Evolutionary conservation across 2,329 filamentous ascomycete genomes (phyloP).

Genomic region (Trichoderma arundinaceum): DNA sequence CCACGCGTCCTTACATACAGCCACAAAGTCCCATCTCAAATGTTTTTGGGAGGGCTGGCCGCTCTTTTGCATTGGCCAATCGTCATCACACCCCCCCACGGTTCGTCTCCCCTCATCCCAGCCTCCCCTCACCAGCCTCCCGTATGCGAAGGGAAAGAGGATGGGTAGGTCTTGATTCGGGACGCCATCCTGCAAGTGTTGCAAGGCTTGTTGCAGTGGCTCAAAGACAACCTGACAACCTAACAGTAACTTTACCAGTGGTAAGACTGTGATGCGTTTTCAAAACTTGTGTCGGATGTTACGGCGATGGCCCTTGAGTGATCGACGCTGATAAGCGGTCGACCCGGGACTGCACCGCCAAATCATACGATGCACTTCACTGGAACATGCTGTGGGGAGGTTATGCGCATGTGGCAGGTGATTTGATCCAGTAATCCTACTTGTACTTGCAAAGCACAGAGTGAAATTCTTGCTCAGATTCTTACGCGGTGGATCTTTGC

Average conservation of each 20-base stretch:
- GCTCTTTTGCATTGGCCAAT: constrained; percentile 30
- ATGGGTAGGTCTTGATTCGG: constrained; percentile 1
- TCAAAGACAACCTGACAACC: background rate
- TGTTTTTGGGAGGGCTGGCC: background rate
- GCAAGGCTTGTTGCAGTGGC: constrained; percentile 9
- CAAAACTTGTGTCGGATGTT: constrained; percentile 10
- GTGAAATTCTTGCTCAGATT: background rate
- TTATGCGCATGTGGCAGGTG: constrained; percentile 13
- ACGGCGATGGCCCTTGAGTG: constrained; percentile 12
- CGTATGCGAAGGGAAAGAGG: constrained; percentile 22
- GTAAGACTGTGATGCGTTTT: constrained; percentile 10
- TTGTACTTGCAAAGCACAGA: background rate
- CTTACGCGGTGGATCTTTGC: background rate
- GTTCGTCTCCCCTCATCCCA: constrained; percentile 23
- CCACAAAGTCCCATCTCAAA: constrained; percentile 6
- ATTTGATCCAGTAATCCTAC: background rate
- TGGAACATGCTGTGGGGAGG: background rate
- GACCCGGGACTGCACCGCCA: constrained; percentile 3
- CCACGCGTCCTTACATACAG: constrained; percentile 24
- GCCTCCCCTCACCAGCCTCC: constrained; percentile 32
- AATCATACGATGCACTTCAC: constrained; percentile 23
- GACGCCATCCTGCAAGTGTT: constrained; percentile 17
- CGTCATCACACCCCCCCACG: constrained; percentile 13
- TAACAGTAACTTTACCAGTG: background rate
- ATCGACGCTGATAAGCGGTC: constrained; percentile 26